These are phyloP conservation scores for Penicillium freii DNA, from an alignment of 2,329 filamentous ascomycete genomes.

Conservation along the genomic window DNA sequence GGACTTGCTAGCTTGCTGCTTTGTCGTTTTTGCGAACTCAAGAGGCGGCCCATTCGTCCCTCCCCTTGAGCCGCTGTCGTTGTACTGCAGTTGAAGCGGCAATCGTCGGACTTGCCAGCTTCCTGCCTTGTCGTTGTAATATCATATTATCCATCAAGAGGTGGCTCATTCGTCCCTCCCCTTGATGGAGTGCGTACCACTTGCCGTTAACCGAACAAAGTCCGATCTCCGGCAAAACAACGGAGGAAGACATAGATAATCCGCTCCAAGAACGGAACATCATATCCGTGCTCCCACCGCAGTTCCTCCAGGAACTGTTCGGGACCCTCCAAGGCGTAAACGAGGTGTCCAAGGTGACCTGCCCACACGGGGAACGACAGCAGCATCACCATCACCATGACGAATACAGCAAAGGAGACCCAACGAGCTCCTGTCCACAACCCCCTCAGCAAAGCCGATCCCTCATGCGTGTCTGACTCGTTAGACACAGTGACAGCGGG, in stretches of 20 bases:
- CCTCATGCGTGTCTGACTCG: neutral
- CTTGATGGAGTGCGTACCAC: neutral
- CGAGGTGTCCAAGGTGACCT: neutral
- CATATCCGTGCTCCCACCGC: neutral
- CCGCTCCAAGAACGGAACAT: neutral
- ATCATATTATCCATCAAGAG: neutral
- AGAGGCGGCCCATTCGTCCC: conserved; percentile 1
- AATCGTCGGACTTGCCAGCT: neutral
- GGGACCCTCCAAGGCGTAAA: neutral
- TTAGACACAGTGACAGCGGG: neutral
- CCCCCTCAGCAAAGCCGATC: neutral
- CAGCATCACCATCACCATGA: neutral
- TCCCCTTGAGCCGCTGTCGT: neutral
- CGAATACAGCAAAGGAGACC: neutral
- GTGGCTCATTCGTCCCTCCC: conserved; percentile 8
- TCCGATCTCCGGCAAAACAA: conserved; percentile 4
- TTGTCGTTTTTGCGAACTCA: neutral
- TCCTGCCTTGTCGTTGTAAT: neutral
- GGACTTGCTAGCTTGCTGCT: neutral
- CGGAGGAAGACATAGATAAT: conserved; percentile 2
- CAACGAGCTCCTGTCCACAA: neutral
- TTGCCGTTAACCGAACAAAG: neutral
- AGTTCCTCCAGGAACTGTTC: conserved; percentile 1
- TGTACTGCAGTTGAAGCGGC: neutral
- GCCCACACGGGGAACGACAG: neutral